Evolutionary conservation across 208 protist species (phyloP).

Genomic region (Phytomonas sp.): DNA sequence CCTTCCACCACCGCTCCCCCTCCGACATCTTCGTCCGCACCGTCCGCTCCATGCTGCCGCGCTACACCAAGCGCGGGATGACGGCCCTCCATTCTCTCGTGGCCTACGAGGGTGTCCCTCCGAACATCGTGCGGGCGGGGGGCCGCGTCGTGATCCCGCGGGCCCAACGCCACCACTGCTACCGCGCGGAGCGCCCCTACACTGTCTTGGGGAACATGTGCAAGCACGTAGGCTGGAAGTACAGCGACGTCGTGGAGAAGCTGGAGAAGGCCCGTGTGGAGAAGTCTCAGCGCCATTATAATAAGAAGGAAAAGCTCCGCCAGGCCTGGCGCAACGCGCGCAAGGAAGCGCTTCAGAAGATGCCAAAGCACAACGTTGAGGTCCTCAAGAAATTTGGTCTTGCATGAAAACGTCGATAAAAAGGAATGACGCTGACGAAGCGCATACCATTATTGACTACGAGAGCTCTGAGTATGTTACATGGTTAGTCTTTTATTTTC

Average conservation of each 20-base stretch:
- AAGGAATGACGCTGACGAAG: background rate
- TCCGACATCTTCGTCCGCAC: slow-evolving; percentile 93
- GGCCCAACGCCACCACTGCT: slow-evolving; percentile 70
- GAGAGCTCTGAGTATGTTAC: background rate
- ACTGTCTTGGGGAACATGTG: slow-evolving; percentile 82
- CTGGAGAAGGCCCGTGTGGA: slow-evolving; percentile 67
- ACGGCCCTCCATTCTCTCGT: slow-evolving; percentile 60
- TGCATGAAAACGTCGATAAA: slow-evolving; percentile 35
- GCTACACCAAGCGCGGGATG: slow-evolving; percentile 85
- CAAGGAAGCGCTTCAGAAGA: slow-evolving; percentile 70
- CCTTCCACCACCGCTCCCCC: slow-evolving; percentile 97
- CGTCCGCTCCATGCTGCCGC: slow-evolving; percentile 97
- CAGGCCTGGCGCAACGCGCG: slow-evolving; percentile 56
- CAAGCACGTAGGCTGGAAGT: slow-evolving; percentile 87
- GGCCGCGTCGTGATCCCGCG: slow-evolving; percentile 62
- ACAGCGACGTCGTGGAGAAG: slow-evolving; percentile 74
- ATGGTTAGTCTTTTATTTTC: background rate
- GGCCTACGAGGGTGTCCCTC: slow-evolving; percentile 75
- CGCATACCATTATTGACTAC: background rate
- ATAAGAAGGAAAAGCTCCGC: slow-evolving; percentile 63
- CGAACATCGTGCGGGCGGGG: slow-evolving; percentile 56
- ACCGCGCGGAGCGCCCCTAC: slow-evolving; percentile 69
- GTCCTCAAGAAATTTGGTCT: slow-evolving; percentile 88
- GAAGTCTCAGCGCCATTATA: slow-evolving; percentile 57
- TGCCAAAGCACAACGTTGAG: slow-evolving; percentile 77